phyloP scores from a whole-genome alignment of 2,329 filamentous ascomycete species.

The Trichophyton verrucosum region DNA sequence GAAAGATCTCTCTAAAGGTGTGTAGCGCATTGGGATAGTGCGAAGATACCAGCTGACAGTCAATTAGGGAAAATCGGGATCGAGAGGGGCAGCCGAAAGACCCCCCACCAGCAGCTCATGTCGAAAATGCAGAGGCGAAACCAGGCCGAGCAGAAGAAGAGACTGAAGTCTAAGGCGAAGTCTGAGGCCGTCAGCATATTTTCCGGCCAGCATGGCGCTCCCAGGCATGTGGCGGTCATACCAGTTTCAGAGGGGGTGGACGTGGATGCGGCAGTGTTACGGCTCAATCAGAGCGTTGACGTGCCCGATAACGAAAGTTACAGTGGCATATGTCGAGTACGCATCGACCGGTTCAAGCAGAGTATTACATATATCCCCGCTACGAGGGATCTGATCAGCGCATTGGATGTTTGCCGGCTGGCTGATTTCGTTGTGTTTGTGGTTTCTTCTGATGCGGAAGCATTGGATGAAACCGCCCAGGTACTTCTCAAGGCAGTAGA shows the following conservation, averaged over 20 bases:
- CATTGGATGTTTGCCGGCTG: constrained; percentile 71
- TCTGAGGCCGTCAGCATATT: constrained; percentile 70
- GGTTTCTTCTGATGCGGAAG: constrained; percentile 59
- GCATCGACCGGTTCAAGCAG: constrained; percentile 87
- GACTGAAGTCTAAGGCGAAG: constrained; percentile 72
- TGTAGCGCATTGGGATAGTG: neutral
- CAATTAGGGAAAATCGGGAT: constrained; percentile 54
- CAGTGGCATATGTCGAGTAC: constrained; percentile 49
- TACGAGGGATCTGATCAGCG: constrained; percentile 59
- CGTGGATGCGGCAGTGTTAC: constrained; percentile 51
- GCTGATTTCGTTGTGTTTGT: constrained; percentile 88
- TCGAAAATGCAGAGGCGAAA: constrained; percentile 93
- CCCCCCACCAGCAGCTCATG: constrained; percentile 91
- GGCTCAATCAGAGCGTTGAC: constrained; percentile 68
- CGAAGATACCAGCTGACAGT: constrained; percentile 9
- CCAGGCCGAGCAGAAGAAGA: constrained; percentile 80
- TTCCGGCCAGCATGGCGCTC: constrained; percentile 71
- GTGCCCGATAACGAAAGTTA: constrained; percentile 53
- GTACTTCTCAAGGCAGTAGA: constrained; percentile 75
- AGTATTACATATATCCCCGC: constrained; percentile 75
- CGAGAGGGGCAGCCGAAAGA: constrained; percentile 66
- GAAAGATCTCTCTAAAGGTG: constrained; percentile 76
- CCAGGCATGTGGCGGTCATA: constrained; percentile 76
- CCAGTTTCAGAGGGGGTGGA: constrained; percentile 67
- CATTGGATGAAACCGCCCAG: constrained; percentile 77